Evolutionary conservation across 2,329 filamentous ascomycete species (phyloP).

Genomic region (Aspergillus fumigatus): DNA sequence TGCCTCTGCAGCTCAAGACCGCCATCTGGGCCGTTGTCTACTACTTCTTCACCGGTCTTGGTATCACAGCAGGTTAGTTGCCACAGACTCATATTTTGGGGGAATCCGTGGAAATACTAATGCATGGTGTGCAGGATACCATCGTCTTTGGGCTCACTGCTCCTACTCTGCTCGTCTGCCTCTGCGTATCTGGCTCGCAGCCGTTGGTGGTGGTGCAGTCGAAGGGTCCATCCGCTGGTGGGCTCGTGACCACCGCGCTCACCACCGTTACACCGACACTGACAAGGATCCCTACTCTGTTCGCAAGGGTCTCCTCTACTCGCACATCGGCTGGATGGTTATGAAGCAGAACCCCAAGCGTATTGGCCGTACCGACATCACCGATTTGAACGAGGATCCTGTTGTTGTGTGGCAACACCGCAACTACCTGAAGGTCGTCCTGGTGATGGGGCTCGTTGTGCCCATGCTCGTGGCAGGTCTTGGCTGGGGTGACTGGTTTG

Average conservation of each 20-base stretch:
- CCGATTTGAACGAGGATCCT: conserved; percentile 79
- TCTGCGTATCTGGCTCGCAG: conserved; percentile 76
- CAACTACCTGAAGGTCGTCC: conserved; percentile 75
- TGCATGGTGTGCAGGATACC: conserved; percentile 54
- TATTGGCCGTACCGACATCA: conserved; percentile 82
- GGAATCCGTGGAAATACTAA: not conserved
- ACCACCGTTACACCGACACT: conserved; percentile 89
- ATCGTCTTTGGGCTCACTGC: conserved; percentile 80
- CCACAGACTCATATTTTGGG: not conserved
- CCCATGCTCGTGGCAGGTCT: conserved; percentile 72
- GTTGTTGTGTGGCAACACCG: conserved; percentile 85
- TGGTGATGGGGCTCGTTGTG: conserved; percentile 72
- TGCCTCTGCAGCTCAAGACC: conserved; percentile 68
- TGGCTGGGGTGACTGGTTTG: conserved; percentile 74
- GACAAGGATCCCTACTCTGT: conserved; percentile 90
- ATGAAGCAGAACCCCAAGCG: conserved; percentile 91
- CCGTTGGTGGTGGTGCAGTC: conserved; percentile 75
- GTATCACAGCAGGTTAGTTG: conserved; percentile 67
- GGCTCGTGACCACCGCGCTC: conserved; percentile 79
- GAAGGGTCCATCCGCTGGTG: conserved; percentile 87
- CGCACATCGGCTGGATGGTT: conserved; percentile 84
- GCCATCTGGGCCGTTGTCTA: conserved; percentile 69
- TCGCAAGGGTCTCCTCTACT: conserved; percentile 81
- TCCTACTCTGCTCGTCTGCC: conserved; percentile 74
- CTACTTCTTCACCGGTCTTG: conserved; percentile 79